Evolutionary conservation across 768 basidiomycete genomes (phyloP).

Genomic region (Jaapia argillacea): DNA sequence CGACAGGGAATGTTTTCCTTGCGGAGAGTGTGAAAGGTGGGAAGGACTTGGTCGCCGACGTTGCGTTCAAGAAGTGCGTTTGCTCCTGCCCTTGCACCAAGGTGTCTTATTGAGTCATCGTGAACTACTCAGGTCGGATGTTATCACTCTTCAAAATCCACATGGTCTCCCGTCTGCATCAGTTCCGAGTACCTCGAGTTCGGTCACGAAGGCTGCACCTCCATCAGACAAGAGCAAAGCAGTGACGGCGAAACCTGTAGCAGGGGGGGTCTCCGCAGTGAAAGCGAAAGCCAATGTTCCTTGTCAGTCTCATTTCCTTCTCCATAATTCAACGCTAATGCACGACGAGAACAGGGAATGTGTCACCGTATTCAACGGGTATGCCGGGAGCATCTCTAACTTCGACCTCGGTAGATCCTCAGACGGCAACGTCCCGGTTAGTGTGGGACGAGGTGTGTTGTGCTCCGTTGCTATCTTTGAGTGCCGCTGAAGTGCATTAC

Average conservation of each 20-base stretch:
- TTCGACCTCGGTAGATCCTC: constrained; percentile 82
- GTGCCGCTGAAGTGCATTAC: background rate
- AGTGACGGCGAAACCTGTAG: constrained; percentile 17
- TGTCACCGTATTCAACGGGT: constrained; percentile 87
- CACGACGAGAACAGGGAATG: constrained; percentile 51
- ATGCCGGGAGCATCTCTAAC: constrained; percentile 89
- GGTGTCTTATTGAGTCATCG: constrained; percentile 5
- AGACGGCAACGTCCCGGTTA: constrained; percentile 60
- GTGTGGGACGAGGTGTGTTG: constrained; percentile 89
- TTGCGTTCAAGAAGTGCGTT: constrained; percentile 69
- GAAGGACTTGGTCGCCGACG: constrained; percentile 78
- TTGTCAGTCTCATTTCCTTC: constrained; percentile 34
- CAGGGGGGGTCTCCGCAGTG: constrained; percentile 25
- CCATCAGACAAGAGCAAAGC: constrained; percentile 24
- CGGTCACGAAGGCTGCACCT: constrained; percentile 11
- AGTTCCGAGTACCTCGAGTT: constrained; percentile 18
- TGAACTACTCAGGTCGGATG: constrained; percentile 50
- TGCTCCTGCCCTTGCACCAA: background rate
- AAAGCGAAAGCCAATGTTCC: constrained; percentile 51
- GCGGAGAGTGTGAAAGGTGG: constrained; percentile 85
- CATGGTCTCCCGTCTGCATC: constrained; percentile 65
- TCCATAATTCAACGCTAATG: background rate
- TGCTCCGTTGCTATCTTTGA: background rate
- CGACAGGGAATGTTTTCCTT: constrained; percentile 88
- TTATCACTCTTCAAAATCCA: constrained; percentile 91